These are phyloP conservation scores for Penicillium argentinense DNA, from an alignment of 495 filamentous ascomycete species.

Conservation along the genomic window DNA sequence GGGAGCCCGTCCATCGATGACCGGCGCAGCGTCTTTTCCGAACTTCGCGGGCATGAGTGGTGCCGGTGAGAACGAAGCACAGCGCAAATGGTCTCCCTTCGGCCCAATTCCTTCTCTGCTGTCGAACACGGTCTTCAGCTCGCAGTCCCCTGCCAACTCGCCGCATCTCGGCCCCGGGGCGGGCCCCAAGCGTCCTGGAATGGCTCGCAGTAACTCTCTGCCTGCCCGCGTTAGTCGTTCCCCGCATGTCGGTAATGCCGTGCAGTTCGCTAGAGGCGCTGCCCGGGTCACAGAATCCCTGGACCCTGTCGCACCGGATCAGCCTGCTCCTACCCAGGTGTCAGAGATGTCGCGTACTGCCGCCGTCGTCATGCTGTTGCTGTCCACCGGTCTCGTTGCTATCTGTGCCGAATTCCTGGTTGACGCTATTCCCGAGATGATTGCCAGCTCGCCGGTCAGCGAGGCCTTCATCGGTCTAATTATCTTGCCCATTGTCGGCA, in stretches of 20 bases:
- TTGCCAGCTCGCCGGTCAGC: constrained; percentile 61
- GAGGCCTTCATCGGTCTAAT: constrained; percentile 87
- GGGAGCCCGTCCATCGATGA: constrained; percentile 8
- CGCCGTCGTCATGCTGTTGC: constrained; percentile 69
- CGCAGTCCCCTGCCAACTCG: constrained; percentile 33
- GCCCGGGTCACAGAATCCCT: constrained; percentile 24
- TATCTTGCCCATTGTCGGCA: constrained; percentile 86
- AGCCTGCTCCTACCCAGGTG: constrained; percentile 30
- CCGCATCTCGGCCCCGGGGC: constrained; percentile 41
- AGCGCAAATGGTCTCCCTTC: constrained; percentile 34
- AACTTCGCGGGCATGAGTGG: constrained; percentile 12
- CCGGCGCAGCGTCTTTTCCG: constrained; percentile 15
- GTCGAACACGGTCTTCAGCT: constrained; percentile 65
- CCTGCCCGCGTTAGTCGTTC: constrained; percentile 65
- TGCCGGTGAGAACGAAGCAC: constrained; percentile 16
- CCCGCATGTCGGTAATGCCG: constrained; percentile 39
- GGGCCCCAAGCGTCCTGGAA: constrained; percentile 43
- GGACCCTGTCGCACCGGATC: constrained; percentile 32
- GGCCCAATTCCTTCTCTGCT: constrained; percentile 61
- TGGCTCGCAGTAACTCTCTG: constrained; percentile 77
- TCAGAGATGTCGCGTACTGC: constrained; percentile 69
- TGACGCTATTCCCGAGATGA: constrained; percentile 72
- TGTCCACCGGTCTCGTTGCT: constrained; percentile 78
- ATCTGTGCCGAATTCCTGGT: constrained; percentile 88
- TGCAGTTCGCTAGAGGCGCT: constrained; percentile 40